Conservation (phyloP, 2,329 filamentous ascomycete genomes). For the Cladosporium colombiae region DNA sequence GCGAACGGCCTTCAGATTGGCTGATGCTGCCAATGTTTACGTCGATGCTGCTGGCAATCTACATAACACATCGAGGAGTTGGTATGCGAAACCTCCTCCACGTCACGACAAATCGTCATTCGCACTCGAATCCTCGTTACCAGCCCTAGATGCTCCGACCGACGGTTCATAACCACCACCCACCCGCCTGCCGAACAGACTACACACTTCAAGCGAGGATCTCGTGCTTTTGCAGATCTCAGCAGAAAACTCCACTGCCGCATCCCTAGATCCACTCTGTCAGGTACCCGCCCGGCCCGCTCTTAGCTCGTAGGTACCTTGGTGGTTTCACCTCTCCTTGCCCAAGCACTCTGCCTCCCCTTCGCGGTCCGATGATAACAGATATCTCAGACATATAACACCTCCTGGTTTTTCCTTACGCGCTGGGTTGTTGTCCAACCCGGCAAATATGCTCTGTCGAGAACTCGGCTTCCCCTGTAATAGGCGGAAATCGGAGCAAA, state of each 20-base stretch:
- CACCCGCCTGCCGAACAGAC: not conserved
- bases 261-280: not conserved
- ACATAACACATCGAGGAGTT: not conserved
- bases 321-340: constrained; percentile 6
- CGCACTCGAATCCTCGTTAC: not conserved
- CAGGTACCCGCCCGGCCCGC: constrained; percentile 15
- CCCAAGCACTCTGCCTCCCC: not conserved
- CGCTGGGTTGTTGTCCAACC: not conserved
- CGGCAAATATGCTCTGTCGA: not conserved
- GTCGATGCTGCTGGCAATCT: not conserved
- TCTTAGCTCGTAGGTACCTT: not conserved
- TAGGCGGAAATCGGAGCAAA: too few species aligned
- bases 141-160: not conserved
- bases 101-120: not conserved
- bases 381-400: constrained; percentile 11
- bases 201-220: not conserved
- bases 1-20: not conserved
- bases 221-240: not conserved
- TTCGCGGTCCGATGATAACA: constrained; percentile 1
- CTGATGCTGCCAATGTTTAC: constrained; percentile 1
- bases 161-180: not conserved
- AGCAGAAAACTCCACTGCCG: constrained; percentile 5
- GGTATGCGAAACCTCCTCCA: not conserved
- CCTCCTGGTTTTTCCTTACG: constrained; percentile 4
- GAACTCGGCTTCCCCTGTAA: not conserved